These are phyloP conservation scores for Dalbergia oliveri DNA, from an alignment of 306 rosid species.

Conservation along the genomic window DNA sequence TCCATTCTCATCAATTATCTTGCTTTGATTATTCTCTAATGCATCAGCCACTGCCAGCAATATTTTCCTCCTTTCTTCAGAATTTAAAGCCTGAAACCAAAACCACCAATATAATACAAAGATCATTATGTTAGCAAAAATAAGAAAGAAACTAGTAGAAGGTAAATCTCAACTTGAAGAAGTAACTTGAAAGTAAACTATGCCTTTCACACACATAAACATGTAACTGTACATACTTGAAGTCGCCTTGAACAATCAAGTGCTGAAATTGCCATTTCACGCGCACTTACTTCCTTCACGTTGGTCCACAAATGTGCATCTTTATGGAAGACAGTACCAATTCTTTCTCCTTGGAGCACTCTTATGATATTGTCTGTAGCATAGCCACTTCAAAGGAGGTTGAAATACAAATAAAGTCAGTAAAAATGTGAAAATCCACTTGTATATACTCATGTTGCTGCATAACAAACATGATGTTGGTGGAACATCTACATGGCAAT, in stretches of 20 bases:
- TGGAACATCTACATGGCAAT: background rate
- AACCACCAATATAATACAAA: slow-evolving; percentile 19
- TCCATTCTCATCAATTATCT: slow-evolving; percentile 65
- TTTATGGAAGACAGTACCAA: slow-evolving; percentile 88
- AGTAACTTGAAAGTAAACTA: slow-evolving; percentile 14
- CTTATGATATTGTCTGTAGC: slow-evolving; percentile 74
- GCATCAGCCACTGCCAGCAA: slow-evolving; percentile 79
- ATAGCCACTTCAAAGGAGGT: slow-evolving; percentile 66
- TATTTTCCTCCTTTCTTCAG: slow-evolving; percentile 74
- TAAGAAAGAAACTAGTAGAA: background rate
- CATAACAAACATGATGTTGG: background rate
- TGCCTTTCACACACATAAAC: slow-evolving; percentile 4
- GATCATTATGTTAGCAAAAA: background rate
- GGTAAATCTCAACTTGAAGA: slow-evolving; percentile 6
- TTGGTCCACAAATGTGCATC: slow-evolving; percentile 83
- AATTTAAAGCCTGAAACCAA: slow-evolving; percentile 57
- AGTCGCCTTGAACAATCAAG: slow-evolving; percentile 72
- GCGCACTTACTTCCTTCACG: slow-evolving; percentile 71
- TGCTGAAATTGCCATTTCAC: slow-evolving; percentile 85
- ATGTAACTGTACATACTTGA: slow-evolving; percentile 54
- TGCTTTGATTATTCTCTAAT: slow-evolving; percentile 66
- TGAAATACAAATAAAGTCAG: slow-evolving; percentile 39
- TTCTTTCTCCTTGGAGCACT: slow-evolving; percentile 80
- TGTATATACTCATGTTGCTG: background rate
- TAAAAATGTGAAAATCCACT: slow-evolving; percentile 15